These are phyloP conservation scores for Forsythia viridissima DNA, from an alignment of 257 asterid species.

Conservation along the genomic window DNA sequence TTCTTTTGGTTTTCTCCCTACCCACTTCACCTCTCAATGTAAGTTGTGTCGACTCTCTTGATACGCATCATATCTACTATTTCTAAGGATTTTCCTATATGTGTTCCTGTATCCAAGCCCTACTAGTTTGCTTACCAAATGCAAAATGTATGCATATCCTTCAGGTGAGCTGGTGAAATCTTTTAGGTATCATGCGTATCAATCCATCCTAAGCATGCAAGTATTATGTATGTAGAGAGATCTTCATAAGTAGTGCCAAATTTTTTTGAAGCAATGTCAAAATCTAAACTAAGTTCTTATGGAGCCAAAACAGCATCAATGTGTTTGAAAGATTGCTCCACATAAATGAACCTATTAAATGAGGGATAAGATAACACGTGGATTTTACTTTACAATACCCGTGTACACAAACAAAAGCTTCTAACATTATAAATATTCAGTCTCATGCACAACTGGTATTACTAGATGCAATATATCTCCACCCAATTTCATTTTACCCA, in stretches of 20 bases:
- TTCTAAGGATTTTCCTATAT: not conserved
- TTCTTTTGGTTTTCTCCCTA: not conserved
- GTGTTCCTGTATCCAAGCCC: not conserved
- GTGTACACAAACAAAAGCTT: not conserved
- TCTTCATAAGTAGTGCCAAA: not conserved
- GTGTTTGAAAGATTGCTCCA: not conserved
- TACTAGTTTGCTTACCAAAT: not conserved
- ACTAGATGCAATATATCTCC: conserved; percentile 1
- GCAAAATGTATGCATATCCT: not conserved
- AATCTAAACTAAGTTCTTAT: not conserved
- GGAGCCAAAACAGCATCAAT: not conserved
- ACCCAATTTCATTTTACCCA: not conserved
- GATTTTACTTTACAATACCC: not conserved
- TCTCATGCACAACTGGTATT: conserved; percentile 6
- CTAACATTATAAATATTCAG: not conserved
- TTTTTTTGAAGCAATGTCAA: not conserved
- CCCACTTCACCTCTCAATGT: not conserved
- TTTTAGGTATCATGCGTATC: not conserved
- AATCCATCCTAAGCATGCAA: not conserved
- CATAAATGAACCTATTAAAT: no score
- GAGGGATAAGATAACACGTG: not conserved
- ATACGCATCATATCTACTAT: not conserved
- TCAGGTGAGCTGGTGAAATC: not conserved
- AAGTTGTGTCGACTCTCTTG: not conserved
- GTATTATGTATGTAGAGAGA: not conserved